Conservation (phyloP, 257 asterid genomes). For the Leptodermis oblonga region DNA sequence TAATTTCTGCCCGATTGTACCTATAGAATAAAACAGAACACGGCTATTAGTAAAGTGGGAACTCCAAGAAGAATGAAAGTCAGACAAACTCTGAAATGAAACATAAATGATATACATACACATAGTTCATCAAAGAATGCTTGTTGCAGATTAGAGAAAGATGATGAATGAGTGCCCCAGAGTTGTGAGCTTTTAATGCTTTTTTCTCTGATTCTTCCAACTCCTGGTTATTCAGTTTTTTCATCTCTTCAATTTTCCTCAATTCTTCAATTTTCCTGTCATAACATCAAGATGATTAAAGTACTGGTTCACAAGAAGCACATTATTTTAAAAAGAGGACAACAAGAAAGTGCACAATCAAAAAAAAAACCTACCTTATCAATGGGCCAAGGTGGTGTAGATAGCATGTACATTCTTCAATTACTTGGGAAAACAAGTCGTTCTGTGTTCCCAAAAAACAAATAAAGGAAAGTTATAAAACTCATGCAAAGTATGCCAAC, state of each 20-base stretch:
- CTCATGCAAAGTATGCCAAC: not conserved
- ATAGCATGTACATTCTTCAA: slow-evolving; percentile 79
- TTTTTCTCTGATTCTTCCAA: slow-evolving; percentile 19
- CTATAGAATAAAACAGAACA: slow-evolving; percentile 27
- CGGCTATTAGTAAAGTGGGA: not conserved
- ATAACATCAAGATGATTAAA: slow-evolving; percentile 5
- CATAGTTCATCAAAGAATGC: slow-evolving; percentile 90
- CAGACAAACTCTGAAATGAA: not conserved
- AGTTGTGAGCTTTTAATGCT: slow-evolving; percentile 44
- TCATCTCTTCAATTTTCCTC: slow-evolving; percentile 25
- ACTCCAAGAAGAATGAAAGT: not conserved
- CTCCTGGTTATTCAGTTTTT: slow-evolving; percentile 19
- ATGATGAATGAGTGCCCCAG: slow-evolving; percentile 90
- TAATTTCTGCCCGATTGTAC: slow-evolving; percentile 75
- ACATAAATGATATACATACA: slow-evolving; percentile 38
- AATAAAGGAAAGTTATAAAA: not conserved
- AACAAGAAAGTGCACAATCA: not conserved
- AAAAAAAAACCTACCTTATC: slow-evolving; percentile 51
- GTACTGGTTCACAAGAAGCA: slow-evolving; percentile 1
- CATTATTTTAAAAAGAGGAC: not conserved
- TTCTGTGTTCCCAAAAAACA: slow-evolving; percentile 33
- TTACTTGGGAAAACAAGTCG: slow-evolving; percentile 71
- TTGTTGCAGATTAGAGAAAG: slow-evolving; percentile 79
- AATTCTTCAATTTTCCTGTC: slow-evolving; percentile 60
- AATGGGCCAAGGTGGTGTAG: slow-evolving; percentile 58